Evolutionary conservation across 179 eudicot species (phyloP), one percentile per base, ranked within the genome.

Genomic region (Sideroxylon spinosum): DNA sequence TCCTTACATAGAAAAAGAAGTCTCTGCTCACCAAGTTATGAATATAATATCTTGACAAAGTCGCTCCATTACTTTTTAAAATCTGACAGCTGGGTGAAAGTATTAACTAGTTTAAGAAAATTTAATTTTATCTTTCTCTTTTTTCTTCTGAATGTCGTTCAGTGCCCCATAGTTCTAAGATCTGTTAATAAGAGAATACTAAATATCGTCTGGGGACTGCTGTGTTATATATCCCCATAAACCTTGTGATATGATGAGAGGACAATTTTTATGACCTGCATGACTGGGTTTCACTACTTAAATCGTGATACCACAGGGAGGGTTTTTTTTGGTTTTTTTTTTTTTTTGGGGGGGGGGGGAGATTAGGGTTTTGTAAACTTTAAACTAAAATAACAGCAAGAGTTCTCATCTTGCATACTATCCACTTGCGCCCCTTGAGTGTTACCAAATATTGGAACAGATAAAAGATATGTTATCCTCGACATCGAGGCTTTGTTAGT

Each of bases 231-330:
- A 6, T 46, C 25, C 28, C 4, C n/a, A 11, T 13, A 68, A 20
- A 68, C 28, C 55, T 68, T n/a, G 55, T 13, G 73, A 37, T 23
- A 68, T 46, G 52, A 68, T 68, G 26, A 50, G 19, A 68, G 73
- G 26, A 37, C 17, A 32, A 8, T 14, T 28, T 66, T 28, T 37
- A 37, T 37, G 44, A 37, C 44, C 44, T 37, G 44, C 44, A 3
- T 37, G 3, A 37, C 44, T 37, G 44, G 44, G 44, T 37, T 37
- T 37, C 44, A 3, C 17, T 67, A 26, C 71, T 67, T 67, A 16
- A 37, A 37, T 37, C 44, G 2, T 68, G 20, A 68, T 32, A 23
- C 16, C 67, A n/a, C 8, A 16, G 7, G 25, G 66, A 22, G 28
- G n/a, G n/a, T n/a, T n/a, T n/a, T n/a, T n/a, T n/a, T n/a, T n/a